Conservation (phyloP, 495 filamentous ascomycete species). For the Lepraria neglecta region DNA sequence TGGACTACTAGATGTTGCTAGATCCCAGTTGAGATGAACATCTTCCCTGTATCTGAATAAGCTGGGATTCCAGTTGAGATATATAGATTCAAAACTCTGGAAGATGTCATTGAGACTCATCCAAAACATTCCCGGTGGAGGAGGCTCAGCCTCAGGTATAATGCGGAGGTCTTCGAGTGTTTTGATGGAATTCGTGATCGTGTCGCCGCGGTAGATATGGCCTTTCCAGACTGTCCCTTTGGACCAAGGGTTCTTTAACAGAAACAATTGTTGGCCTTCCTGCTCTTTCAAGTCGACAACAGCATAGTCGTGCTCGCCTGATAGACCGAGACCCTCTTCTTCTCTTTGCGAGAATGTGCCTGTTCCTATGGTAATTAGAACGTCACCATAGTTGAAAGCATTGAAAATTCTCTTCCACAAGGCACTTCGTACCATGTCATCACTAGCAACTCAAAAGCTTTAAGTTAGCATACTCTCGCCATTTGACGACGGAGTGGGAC, state of each 20-base stretch:
- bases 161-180: conserved; percentile 6
- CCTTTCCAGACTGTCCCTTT: conserved; percentile 67
- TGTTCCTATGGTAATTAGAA: conserved; percentile 84
- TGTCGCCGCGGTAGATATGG: conserved; percentile 23
- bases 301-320: conserved; percentile 89
- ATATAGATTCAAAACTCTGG: conserved; percentile 89
- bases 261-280: conserved; percentile 55
- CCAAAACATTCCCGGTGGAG: conserved; percentile 75
- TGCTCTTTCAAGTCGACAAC: conserved; percentile 71
- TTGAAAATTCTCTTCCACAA: conserved; percentile 74
- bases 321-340: conserved; percentile 73
- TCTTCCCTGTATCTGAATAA: conserved; percentile 78
- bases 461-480: too few relatives aligned
- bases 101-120: conserved; percentile 77
- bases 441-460: conserved; percentile 31
- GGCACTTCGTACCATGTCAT: conserved; percentile 65
- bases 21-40: conserved; percentile 82
- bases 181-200: conserved; percentile 9
- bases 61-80: conserved; percentile 93
- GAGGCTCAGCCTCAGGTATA: conserved; percentile 24
- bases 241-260: conserved; percentile 96
- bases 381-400: conserved; percentile 70
- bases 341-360: conserved; percentile 67
- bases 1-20: conserved; percentile 50
- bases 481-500: background rate